A percentile compares a stretch with the other conserved stretches of the same genome.
Evolutionary conservation across 2,329 filamentous ascomycete genomes (phyloP).

Genomic region (Diplocarpon mali): DNA sequence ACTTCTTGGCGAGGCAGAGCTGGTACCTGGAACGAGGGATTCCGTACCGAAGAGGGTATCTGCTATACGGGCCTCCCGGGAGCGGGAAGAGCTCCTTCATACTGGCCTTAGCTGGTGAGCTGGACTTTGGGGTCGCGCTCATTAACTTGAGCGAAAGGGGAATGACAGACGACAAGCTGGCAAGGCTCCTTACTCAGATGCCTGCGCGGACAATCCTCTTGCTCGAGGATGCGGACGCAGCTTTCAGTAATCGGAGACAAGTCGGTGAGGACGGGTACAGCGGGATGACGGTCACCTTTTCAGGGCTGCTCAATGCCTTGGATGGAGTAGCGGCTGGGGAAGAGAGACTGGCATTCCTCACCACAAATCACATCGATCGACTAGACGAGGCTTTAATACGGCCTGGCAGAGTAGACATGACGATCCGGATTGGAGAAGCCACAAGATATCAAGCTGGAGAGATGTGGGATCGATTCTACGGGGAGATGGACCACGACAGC

Average conservation of each 20-base stretch:
- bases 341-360: slow-evolving; percentile 87
- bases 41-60: slow-evolving; percentile 65
- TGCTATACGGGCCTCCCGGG: slow-evolving; percentile 67
- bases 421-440: slow-evolving; percentile 78
- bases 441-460: slow-evolving; percentile 71
- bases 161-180: slow-evolving; percentile 48
- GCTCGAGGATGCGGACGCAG: slow-evolving; percentile 44
- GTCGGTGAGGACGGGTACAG: slow-evolving; percentile 32
- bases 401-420: slow-evolving; percentile 90
- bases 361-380: slow-evolving; percentile 87
- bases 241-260: slow-evolving; percentile 45
- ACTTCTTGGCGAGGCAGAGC: slow-evolving; percentile 60
- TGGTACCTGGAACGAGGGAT: slow-evolving; percentile 73
- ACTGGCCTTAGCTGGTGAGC: slow-evolving; percentile 71
- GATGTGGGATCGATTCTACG: slow-evolving; percentile 95
- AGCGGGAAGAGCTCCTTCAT: slow-evolving; percentile 89
- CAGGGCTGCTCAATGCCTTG: slow-evolving; percentile 71
- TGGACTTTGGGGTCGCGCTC: slow-evolving; percentile 42
- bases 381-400: slow-evolving; percentile 78
- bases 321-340: slow-evolving; percentile 93
- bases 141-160: slow-evolving; percentile 38
- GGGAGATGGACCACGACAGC: slow-evolving; percentile 60
- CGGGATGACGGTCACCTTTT: slow-evolving; percentile 56
- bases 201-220: slow-evolving; percentile 43
- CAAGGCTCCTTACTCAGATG: slow-evolving; percentile 38